Evolutionary conservation across 2,329 filamentous ascomycete genomes (phyloP).

Genomic region (Colletotrichum eremochloae): DNA sequence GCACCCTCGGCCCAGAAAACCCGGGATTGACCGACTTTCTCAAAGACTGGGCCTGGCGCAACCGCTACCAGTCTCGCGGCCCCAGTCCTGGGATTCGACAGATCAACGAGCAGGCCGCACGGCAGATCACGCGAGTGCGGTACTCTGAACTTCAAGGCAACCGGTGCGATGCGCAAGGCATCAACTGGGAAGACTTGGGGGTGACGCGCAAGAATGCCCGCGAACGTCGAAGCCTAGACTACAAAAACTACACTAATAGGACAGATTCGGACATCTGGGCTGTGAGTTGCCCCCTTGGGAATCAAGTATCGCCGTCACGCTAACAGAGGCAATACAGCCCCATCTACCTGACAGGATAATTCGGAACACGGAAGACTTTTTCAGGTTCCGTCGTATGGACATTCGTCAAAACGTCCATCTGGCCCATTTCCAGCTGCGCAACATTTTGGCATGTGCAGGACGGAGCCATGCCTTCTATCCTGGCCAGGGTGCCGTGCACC

Average conservation of each 20-base stretch:
- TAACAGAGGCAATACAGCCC: constrained; percentile 35
- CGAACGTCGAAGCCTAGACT: constrained; percentile 60
- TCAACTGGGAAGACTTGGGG: constrained; percentile 68
- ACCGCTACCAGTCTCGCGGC: constrained; percentile 40
- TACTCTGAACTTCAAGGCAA: constrained; percentile 68
- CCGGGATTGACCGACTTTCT: constrained; percentile 64
- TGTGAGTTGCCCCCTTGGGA: constrained; percentile 54
- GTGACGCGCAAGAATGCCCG: constrained; percentile 65
- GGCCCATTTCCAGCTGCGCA: constrained; percentile 76
- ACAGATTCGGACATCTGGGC: constrained; percentile 60
- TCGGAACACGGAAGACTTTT: constrained; percentile 62
- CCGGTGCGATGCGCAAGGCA: constrained; percentile 69
- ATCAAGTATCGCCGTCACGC: background rate
- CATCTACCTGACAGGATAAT: constrained; percentile 51
- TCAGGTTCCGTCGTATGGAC: constrained; percentile 70
- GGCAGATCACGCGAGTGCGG: constrained; percentile 35
- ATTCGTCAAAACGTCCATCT: constrained; percentile 66
- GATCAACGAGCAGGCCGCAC: constrained; percentile 50
- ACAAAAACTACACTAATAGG: constrained; percentile 71
- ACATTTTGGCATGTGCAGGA: constrained; percentile 70
- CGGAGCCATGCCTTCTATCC: constrained; percentile 71
- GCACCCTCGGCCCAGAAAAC: constrained; percentile 63
- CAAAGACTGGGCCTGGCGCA: constrained; percentile 59
- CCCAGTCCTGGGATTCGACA: constrained; percentile 50
- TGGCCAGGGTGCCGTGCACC: constrained; percentile 61